phyloP scores from a whole-genome alignment of 2,329 filamentous ascomycete species.

The Chaetothyriales sp. region DNA sequence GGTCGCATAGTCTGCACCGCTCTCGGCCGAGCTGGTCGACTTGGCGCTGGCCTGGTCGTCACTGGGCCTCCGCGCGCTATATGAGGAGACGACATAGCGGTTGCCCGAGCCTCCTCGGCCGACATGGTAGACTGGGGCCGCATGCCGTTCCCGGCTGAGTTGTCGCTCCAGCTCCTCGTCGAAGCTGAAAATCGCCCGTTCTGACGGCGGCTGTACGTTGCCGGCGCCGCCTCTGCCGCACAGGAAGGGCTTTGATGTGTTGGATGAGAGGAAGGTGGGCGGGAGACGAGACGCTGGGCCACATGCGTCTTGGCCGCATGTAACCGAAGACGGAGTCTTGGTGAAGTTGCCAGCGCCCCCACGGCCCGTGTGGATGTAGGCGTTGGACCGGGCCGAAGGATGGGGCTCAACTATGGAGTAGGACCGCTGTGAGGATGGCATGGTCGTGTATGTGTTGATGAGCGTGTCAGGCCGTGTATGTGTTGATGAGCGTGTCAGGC shows the following conservation, averaged over 20 bases:
- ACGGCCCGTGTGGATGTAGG: constrained; percentile 42
- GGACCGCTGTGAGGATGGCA: constrained; percentile 21
- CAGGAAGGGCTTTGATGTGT: constrained; percentile 28
- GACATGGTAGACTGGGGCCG: constrained; percentile 50
- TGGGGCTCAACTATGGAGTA: constrained; percentile 50
- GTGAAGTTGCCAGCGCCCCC: constrained; percentile 52
- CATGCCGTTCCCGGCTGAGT: constrained; percentile 36
- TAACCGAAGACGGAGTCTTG: constrained; percentile 39
- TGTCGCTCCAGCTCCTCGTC: constrained; percentile 52
- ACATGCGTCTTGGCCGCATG: constrained; percentile 29
- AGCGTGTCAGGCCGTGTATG: neutral
- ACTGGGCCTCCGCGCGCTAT: constrained; percentile 2
- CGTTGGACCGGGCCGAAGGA: constrained; percentile 37
- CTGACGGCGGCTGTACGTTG: constrained; percentile 36
- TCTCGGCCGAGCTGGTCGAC: constrained; percentile 10
- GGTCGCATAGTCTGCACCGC: constrained; percentile 16
- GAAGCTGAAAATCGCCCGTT: constrained; percentile 52
- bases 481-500: constrained; percentile 6
- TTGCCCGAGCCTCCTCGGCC: constrained; percentile 51
- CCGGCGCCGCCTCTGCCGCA: constrained; percentile 43
- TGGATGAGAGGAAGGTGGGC: constrained; percentile 21
- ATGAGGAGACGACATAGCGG: constrained; percentile 4
- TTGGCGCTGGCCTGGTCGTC: constrained; percentile 5
- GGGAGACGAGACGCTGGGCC: constrained; percentile 37
- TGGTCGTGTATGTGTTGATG: constrained; percentile 15